phyloP scores from a whole-genome alignment of 495 filamentous ascomycete genomes.

The Annulohypoxylon stygium region DNA sequence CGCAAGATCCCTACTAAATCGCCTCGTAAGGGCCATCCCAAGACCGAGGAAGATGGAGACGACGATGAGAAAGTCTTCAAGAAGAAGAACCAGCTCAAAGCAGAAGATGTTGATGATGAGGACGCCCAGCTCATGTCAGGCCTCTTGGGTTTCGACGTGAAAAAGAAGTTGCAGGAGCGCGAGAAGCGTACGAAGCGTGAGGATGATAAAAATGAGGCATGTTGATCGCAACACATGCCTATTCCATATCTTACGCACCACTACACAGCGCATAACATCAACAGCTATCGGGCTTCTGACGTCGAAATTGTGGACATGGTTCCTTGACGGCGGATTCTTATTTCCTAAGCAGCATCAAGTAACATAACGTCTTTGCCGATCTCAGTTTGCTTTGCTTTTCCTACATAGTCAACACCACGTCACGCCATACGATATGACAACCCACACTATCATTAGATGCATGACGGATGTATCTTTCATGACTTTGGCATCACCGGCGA shows the following conservation, averaged over 20 bases:
- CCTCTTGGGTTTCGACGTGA: background rate
- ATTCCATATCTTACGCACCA: background rate
- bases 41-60: background rate
- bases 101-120: background rate
- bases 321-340: background rate
- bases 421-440: background rate
- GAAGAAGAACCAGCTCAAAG: background rate
- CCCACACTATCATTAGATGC: background rate
- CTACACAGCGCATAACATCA: background rate
- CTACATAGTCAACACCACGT: background rate
- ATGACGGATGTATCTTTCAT: background rate
- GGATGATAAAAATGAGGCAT: background rate
- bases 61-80: constrained; percentile 2
- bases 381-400: background rate
- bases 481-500: background rate
- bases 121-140: background rate
- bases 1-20: background rate
- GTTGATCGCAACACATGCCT: background rate
- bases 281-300: background rate
- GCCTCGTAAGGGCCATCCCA: background rate
- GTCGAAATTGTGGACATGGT: background rate
- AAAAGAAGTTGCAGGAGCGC: constrained; percentile 4
- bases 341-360: background rate
- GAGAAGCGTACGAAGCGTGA: background rate
- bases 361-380: background rate